Evolutionary conservation across 1,284 basidiomycete species (phyloP).

Genomic region (Cutaneotrichosporon cyanovorans): DNA sequence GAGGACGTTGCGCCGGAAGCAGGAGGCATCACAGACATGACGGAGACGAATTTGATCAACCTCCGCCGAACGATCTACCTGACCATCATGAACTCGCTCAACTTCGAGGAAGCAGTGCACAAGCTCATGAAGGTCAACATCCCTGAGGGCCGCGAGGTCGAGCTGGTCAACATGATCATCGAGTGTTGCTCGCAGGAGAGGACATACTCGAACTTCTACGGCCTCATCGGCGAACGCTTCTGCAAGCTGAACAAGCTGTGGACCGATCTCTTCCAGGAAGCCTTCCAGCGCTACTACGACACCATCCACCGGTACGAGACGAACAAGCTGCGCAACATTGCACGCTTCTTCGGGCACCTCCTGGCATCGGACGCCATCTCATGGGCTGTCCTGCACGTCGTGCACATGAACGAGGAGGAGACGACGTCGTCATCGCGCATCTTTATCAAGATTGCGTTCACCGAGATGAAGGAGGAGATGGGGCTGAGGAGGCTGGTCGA

Average conservation of each 20-base stretch:
- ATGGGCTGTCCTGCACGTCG: slow-evolving; percentile 74
- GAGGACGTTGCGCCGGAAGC: slow-evolving; percentile 61
- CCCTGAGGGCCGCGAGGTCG: slow-evolving; percentile 88
- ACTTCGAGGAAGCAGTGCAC: slow-evolving; percentile 98
- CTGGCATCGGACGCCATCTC: slow-evolving; percentile 78
- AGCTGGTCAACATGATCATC: slow-evolving; percentile 96
- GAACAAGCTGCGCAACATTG: slow-evolving; percentile 93
- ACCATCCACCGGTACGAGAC: slow-evolving; percentile 99
- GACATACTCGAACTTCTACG: slow-evolving; percentile 93
- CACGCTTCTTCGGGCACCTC: slow-evolving; percentile 89
- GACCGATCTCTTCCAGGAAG: slow-evolving; percentile 80
- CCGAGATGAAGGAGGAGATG: slow-evolving; percentile 88
- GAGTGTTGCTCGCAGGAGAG: slow-evolving; percentile 99
- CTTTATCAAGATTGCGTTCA: slow-evolving; percentile 93
- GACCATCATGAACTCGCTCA: slow-evolving; percentile 96
- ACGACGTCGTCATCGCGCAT: slow-evolving; percentile 94
- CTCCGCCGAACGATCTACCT: slow-evolving; percentile 89
- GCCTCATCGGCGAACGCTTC: slow-evolving; percentile 90
- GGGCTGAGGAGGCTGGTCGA: slow-evolving; percentile 75
- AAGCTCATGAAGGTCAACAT: slow-evolving; percentile 92
- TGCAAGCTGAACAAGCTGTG: slow-evolving; percentile 91
- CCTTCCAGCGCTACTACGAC: slow-evolving; percentile 84
- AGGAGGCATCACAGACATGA: slow-evolving; percentile 87
- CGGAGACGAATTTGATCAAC: slow-evolving; percentile 93
- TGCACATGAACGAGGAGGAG: slow-evolving; percentile 95